These are phyloP conservation scores for Pythium volutum DNA, from an alignment of 352 stramenopile species.

Conservation along the genomic window DNA sequence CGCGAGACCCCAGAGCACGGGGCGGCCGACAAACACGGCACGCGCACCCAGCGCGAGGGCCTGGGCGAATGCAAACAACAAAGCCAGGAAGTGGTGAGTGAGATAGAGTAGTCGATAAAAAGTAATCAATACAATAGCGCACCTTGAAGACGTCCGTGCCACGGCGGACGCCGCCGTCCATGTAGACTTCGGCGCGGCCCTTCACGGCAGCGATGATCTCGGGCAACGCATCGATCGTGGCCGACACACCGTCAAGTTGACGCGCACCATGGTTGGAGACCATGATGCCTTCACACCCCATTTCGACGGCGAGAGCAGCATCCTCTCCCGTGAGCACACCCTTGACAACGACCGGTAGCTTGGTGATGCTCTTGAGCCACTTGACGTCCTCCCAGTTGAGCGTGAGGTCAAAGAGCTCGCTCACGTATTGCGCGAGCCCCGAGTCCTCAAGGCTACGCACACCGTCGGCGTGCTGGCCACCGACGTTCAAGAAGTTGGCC, in stretches of 20 bases:
- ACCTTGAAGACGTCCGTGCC: constrained; percentile 96
- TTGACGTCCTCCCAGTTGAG: constrained; percentile 93
- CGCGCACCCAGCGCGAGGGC: constrained; percentile 90
- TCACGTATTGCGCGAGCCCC: constrained; percentile 51
- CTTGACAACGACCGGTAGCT: constrained; percentile 92
- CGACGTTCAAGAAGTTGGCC: constrained; percentile 43
- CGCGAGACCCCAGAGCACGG: constrained; percentile 93
- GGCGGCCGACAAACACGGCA: constrained; percentile 93
- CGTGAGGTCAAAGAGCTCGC: constrained; percentile 92
- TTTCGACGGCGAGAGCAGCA: constrained; percentile 85
- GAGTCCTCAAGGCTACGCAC: constrained; percentile 52
- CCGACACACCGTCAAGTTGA: constrained; percentile 88
- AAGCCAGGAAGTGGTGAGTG: neutral
- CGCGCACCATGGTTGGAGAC: constrained; percentile 94
- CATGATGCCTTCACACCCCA: constrained; percentile 90
- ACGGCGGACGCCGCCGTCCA: constrained; percentile 93
- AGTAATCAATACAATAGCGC: neutral
- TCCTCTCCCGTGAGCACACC: constrained; percentile 93
- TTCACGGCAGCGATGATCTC: constrained; percentile 88
- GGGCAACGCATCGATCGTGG: constrained; percentile 91
- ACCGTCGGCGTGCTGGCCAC: constrained; percentile 59
- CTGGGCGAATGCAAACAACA: constrained; percentile 19
- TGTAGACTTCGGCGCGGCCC: constrained; percentile 84
- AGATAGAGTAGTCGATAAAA: neutral
- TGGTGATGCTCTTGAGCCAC: constrained; percentile 90